These are phyloP conservation scores for Erodium texanum DNA, from an alignment of 441 rosid genomes.

Conservation along the genomic window DNA sequence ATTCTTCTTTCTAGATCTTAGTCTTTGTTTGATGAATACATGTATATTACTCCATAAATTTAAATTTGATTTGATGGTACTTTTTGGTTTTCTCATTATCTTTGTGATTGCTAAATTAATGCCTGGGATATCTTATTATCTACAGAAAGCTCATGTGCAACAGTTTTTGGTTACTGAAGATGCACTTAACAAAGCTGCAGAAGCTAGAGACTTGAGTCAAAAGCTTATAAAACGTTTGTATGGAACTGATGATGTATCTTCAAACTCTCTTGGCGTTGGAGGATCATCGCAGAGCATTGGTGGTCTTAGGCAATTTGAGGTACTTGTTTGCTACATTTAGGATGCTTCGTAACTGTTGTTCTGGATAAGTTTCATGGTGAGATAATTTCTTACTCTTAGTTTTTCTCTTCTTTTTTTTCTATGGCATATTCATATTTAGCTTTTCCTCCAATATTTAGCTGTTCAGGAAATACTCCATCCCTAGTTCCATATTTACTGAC, in stretches of 20 bases:
- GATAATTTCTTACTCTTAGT: neutral
- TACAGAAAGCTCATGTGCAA: slow-evolving; percentile 89
- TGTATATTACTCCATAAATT: no score
- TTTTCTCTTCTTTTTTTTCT: no score
- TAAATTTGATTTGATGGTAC: neutral
- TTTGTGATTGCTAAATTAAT: no score
- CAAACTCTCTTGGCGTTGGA: slow-evolving; percentile 41
- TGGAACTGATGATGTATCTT: slow-evolving; percentile 56
- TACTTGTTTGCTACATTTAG: slow-evolving; percentile 19
- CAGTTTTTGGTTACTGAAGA: slow-evolving; percentile 93
- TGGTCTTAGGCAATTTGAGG: slow-evolving; percentile 78
- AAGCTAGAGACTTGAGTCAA: slow-evolving; percentile 66
- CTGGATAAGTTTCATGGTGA: neutral
- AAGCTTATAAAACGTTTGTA: slow-evolving; percentile 64
- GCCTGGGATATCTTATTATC: slow-evolving; percentile 20
- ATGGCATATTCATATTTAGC: no score
- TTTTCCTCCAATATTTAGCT: neutral
- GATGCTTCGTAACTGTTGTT: neutral
- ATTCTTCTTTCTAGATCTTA: slow-evolving; percentile 14
- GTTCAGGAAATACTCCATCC: neutral
- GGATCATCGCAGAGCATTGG: slow-evolving; percentile 55
- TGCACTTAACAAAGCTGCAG: slow-evolving; percentile 78
- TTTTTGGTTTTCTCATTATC: no score
- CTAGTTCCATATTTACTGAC: no score
- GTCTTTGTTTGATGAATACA: neutral